phyloP scores from a whole-genome alignment of 345 rosid genomes.

The Rhizophora apiculata region DNA sequence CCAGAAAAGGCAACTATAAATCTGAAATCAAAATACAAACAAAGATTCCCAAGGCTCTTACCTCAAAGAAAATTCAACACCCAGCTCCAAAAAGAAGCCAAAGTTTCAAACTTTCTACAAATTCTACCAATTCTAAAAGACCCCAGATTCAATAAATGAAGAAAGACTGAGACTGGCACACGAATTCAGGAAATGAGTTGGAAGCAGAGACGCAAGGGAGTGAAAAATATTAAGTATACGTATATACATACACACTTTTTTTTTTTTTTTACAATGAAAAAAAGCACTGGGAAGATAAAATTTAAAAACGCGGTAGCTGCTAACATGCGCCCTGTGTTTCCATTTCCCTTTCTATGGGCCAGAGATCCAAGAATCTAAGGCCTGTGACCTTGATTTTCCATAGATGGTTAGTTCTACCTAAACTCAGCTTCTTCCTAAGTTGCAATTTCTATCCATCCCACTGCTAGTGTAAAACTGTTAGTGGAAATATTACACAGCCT shows the following conservation, averaged over 20 bases:
- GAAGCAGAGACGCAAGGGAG: neutral
- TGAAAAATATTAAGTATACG: too few relatives aligned
- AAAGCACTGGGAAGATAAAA: neutral
- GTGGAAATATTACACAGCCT: too few relatives aligned
- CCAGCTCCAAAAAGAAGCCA: neutral
- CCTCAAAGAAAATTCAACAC: slow-evolving; percentile 12
- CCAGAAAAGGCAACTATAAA: neutral
- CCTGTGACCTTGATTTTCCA: neutral
- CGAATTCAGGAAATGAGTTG: neutral
- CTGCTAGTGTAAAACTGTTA: too few relatives aligned
- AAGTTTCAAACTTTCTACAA: slow-evolving; percentile 4
- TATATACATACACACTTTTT: too few relatives aligned
- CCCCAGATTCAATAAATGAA: neutral
- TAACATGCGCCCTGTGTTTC: slow-evolving; percentile 13
- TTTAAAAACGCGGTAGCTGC: neutral
- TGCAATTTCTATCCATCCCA: too few relatives aligned
- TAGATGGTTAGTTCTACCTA: too few relatives aligned
- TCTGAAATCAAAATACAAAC: slow-evolving; percentile 7
- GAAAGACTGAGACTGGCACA: neutral
- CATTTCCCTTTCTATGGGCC: neutral
- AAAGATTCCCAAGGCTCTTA: slow-evolving; percentile 6
- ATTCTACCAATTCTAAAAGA: neutral
- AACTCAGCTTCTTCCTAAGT: too few relatives aligned
- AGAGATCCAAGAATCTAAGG: neutral
- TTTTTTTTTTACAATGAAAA: too few relatives aligned